phyloP scores from a whole-genome alignment of 305 asterid genomes.

The Solanum hybrid region DNA sequence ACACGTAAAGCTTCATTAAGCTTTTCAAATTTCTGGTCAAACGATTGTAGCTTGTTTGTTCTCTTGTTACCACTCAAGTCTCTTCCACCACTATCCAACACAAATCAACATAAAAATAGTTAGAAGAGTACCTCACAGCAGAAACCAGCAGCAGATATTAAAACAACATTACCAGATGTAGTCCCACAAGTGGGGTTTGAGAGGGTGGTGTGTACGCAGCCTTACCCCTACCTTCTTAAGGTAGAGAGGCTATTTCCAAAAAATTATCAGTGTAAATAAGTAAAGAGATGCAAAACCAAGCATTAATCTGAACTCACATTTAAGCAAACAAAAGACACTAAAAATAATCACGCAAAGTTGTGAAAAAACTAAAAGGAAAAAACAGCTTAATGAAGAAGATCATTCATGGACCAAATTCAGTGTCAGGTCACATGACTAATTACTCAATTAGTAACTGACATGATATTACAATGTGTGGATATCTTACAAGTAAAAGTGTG shows the following conservation, averaged over 20 bases:
- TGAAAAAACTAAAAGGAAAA: neutral
- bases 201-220: neutral
- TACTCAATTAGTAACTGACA: neutral
- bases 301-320: neutral
- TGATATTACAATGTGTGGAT: neutral
- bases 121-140: neutral
- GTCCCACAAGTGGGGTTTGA: neutral
- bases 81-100: constrained; percentile 74
- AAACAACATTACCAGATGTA: neutral
- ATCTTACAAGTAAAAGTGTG: neutral
- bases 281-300: neutral
- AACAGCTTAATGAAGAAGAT: neutral
- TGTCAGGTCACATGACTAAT: neutral
- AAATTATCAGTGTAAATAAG: neutral
- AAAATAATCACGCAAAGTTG: neutral
- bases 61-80: constrained; percentile 82
- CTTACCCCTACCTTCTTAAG: neutral
- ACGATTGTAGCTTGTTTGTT: constrained; percentile 65
- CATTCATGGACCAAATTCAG: neutral
- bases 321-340: neutral
- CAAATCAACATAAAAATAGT: constrained; percentile 14
- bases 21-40: constrained; percentile 58
- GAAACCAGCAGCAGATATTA: constrained; percentile 1
- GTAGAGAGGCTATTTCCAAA: neutral
- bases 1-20: constrained; percentile 69